Percentiles rank a stretch among this genome's conserved stretches.
phyloP scores from a whole-genome alignment of 257 asterid species.

The Solanum neorickii region DNA sequence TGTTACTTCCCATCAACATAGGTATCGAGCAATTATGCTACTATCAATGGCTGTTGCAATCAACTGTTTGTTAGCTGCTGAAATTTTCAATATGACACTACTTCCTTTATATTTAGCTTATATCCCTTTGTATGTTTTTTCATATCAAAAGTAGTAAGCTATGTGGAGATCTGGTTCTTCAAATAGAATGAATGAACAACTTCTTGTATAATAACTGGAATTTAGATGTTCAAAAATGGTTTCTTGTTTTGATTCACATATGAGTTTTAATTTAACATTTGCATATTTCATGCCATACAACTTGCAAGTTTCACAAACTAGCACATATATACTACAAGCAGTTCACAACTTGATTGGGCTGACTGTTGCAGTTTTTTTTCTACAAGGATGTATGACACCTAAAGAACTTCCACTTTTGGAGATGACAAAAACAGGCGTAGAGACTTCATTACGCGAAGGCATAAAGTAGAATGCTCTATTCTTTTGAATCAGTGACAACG shows the following conservation, averaged over 20 bases:
- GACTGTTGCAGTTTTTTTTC: background rate
- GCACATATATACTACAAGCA: background rate
- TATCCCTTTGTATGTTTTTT: background rate
- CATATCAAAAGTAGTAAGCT: background rate
- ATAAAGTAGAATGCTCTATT: conserved; percentile 4
- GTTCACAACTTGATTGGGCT: background rate
- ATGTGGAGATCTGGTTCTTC: background rate
- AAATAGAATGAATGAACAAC: background rate
- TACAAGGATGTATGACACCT: background rate
- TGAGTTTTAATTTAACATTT: background rate
- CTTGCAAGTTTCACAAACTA: background rate
- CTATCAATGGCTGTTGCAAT: background rate
- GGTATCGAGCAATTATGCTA: background rate
- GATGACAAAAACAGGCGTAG: conserved; percentile 54
- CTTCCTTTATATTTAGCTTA: background rate
- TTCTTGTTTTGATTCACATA: background rate
- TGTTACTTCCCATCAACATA: background rate
- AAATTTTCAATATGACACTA: background rate
- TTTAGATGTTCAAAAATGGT: background rate
- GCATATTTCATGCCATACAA: background rate
- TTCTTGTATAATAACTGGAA: background rate
- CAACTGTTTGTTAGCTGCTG: background rate
- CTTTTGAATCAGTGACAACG: conserved; percentile 34
- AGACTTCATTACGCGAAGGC: background rate
- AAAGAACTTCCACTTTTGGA: conserved; percentile 29